Evolutionary conservation across 768 basidiomycete species (phyloP).

Genomic region (Serpula lacrymans): DNA sequence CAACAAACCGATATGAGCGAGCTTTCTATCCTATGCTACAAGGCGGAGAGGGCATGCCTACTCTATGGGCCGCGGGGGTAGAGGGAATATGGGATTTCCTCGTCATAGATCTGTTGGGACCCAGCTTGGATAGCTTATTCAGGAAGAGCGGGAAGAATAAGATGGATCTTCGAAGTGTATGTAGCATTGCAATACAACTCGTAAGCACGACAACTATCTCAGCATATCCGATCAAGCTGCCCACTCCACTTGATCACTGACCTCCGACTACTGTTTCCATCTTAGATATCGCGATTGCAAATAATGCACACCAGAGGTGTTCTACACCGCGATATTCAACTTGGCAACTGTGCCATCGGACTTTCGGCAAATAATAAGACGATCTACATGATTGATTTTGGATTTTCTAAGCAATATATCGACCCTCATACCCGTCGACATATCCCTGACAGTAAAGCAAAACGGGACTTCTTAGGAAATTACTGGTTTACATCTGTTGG

Average conservation of each 20-base stretch:
- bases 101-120: conserved; percentile 72
- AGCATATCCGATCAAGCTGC: not conserved
- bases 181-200: conserved; percentile 73
- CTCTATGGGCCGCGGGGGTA: conserved; percentile 59
- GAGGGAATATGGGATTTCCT: conserved; percentile 65
- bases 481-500: conserved; percentile 82
- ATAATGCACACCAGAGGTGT: conserved; percentile 74
- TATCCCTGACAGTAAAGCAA: conserved; percentile 63
- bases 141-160: conserved; percentile 50
- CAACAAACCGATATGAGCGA: conserved; percentile 72
- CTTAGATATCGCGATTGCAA: conserved; percentile 66
- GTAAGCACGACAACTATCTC: conserved; percentile 37
- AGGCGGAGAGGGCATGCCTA: conserved; percentile 73
- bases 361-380: conserved; percentile 51
- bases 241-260: conserved; percentile 1
- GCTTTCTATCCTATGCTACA: conserved; percentile 65
- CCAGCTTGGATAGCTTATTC: conserved; percentile 63
- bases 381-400: conserved; percentile 85
- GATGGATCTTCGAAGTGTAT: conserved; percentile 71
- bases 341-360: conserved; percentile 73
- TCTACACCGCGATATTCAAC: conserved; percentile 75
- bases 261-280: conserved; percentile 7
- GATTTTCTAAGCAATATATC: conserved; percentile 77
- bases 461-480: conserved; percentile 78
- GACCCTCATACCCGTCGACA: conserved; percentile 64